Base-by-base conservation (phyloP, 192 early-diverging fungal species). In the Pilobolus umbonatus region DNA sequence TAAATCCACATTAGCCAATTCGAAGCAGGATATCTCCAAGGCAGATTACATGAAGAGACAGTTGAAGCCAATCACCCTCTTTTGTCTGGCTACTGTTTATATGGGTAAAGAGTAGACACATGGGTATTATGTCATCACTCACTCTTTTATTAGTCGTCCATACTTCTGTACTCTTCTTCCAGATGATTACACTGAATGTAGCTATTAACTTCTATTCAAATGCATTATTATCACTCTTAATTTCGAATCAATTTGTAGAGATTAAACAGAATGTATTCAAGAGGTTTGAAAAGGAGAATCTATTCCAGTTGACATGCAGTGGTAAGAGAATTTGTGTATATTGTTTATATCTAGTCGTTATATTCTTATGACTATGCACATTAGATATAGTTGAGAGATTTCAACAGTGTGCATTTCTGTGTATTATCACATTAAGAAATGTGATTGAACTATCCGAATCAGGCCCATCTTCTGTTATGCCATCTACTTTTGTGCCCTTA, bases 181-280 rank as follows among this genome's bases (percentile, higher is more conserved):
- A 96, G 73, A 89, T 93, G 67, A 92, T 98, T 61, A 94, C 95
- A 7, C 79, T 98, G 47, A 96, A 97, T 64, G 94, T 98, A 6
- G 89, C 95, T 3, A 88, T 97, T 60, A 99, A 99, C 71, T 92
- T 89, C 12, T 95, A 96, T 62, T 92, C 91, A 57, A 95, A 96
- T 69, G 91, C 91, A 6, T 72, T 99, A 22, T 69, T 99, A 29
- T 90, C 94, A n/a, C 65, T 99, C 31, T 79, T 99, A 21, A 83
- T 99, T 35, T 90, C 87, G 31, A 98, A 98, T 62, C 97, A 98
- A 75, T 99, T 99, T 82, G 91, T 94, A 7, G 97, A 99, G 64
- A 95, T 99, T 69, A 99, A 99, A 62, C 86, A 91, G 57, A 88
- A 85, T 39, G 97, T 99, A 5, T 99, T 98, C 57, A 99, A 99